phyloP scores from a whole-genome alignment of 2,329 filamentous ascomycete genomes.

The Claviceps sp. region DNA sequence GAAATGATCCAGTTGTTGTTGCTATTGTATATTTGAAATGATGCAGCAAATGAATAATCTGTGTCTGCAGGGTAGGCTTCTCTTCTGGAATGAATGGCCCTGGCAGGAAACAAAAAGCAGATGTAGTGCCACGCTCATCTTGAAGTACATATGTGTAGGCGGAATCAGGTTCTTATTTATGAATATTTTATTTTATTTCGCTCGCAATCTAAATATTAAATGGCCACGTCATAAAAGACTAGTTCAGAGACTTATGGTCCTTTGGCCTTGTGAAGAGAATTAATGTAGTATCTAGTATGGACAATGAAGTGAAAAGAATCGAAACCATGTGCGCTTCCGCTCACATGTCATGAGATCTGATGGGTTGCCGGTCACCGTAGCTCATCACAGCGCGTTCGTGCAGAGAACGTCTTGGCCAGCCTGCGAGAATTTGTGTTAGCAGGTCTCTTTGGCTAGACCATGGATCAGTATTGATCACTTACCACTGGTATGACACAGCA shows the following conservation, averaged over 20 bases:
- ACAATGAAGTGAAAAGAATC: conserved; percentile 1
- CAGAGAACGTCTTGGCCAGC: conserved; percentile 4
- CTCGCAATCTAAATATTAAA: not conserved
- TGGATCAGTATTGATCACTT: not conserved
- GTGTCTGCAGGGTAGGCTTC: too few relatives aligned
- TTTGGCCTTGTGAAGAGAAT: not conserved
- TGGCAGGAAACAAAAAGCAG: too few relatives aligned
- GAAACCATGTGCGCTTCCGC: too few relatives aligned
- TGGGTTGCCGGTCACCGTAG: not conserved
- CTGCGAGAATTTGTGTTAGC: not conserved
- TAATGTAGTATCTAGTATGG: not conserved
- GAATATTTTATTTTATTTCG: too few relatives aligned
- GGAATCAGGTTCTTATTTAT: too few relatives aligned
- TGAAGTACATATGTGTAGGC: too few relatives aligned
- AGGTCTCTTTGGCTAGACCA: too few relatives aligned
- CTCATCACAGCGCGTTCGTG: not conserved
- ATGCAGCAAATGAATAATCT: too few relatives aligned
- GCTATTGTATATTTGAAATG: too few relatives aligned
- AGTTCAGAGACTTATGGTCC: not conserved
- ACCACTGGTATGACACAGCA: conserved; percentile 9
- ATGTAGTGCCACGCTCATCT: too few relatives aligned
- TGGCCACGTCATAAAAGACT: not conserved
- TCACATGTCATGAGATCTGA: not conserved
- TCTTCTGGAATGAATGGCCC: too few relatives aligned
- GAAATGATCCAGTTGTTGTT: too few relatives aligned